Percentiles rank a stretch among this genome's conserved stretches.
These are phyloP conservation scores for Dendrostoma leiphaemia DNA, from an alignment of 2,329 filamentous ascomycete species.

Conservation along the genomic window DNA sequence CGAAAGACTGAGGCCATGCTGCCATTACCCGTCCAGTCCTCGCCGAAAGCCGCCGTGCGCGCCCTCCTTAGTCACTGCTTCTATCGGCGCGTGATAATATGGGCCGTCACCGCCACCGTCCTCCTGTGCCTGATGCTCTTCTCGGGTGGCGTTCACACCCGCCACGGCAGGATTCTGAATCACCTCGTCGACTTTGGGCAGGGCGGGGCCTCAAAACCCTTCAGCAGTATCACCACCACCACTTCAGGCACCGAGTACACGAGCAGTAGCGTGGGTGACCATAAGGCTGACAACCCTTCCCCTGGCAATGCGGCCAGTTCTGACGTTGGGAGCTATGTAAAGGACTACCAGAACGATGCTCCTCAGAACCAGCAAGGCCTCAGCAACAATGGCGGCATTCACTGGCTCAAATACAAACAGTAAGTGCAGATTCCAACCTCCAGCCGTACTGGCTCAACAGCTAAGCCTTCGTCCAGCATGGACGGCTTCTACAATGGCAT, in stretches of 20 bases:
- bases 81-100: slow-evolving; percentile 51
- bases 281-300: neutral
- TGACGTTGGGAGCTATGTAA: neutral
- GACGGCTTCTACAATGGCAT: slow-evolving; percentile 79
- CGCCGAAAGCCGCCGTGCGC: slow-evolving; percentile 34
- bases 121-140: slow-evolving; percentile 41
- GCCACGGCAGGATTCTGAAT: slow-evolving; percentile 22
- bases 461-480: slow-evolving; percentile 52
- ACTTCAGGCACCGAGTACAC: neutral
- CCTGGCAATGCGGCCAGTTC: neutral
- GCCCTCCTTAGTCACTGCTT: slow-evolving; percentile 50
- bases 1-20: slow-evolving; percentile 15
- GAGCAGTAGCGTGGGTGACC: neutral
- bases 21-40: slow-evolving; percentile 15
- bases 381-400: slow-evolving; percentile 23
- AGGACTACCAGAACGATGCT: slow-evolving; percentile 21
- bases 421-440: slow-evolving; percentile 28
- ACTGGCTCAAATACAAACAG: slow-evolving; percentile 42
- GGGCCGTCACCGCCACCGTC: slow-evolving; percentile 41
- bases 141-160: slow-evolving; percentile 27
- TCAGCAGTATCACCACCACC: slow-evolving; percentile 8
- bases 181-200: slow-evolving; percentile 22
- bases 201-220: slow-evolving; percentile 8
- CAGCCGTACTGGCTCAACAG: neutral
- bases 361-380: slow-evolving; percentile 23